Evolutionary conservation across 2,329 filamentous ascomycete species (phyloP).

Genomic region (Xylariaceae sp.): DNA sequence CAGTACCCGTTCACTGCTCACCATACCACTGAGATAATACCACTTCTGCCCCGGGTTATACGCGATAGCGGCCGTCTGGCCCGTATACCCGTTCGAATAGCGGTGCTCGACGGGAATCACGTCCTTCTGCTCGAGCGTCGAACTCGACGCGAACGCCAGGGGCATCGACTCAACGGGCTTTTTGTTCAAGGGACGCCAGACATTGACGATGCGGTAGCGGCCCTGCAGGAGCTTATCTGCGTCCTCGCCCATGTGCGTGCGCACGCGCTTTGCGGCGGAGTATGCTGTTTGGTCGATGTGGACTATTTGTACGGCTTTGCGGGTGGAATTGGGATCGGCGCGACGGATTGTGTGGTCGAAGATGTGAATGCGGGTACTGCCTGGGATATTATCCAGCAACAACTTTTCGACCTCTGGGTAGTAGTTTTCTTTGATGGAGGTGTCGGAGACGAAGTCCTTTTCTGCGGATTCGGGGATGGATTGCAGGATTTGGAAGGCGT

Average conservation of each 20-base stretch:
- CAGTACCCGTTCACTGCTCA: constrained; percentile 63
- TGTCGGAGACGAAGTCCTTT: constrained; percentile 41
- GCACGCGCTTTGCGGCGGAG: constrained; percentile 63
- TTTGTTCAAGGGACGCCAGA: constrained; percentile 66
- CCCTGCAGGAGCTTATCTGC: constrained; percentile 59
- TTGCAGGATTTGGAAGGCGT: constrained; percentile 67
- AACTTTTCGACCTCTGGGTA: constrained; percentile 79
- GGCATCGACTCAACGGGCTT: constrained; percentile 61
- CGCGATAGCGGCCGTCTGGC: constrained; percentile 67
- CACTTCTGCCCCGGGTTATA: constrained; percentile 61
- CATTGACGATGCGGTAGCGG: constrained; percentile 79
- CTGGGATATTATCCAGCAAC: constrained; percentile 61
- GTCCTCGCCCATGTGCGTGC: constrained; percentile 52
- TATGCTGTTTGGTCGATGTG: constrained; percentile 78
- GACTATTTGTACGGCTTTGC: constrained; percentile 64
- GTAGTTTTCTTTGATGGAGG: constrained; percentile 63
- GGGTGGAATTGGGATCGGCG: constrained; percentile 49
- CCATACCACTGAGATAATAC: constrained; percentile 79
- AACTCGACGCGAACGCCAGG: constrained; percentile 62
- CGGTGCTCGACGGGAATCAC: constrained; percentile 68
- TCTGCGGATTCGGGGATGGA: constrained; percentile 60
- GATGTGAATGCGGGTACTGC: constrained; percentile 60
- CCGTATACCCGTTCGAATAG: constrained; percentile 53
- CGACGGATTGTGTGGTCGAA: constrained; percentile 90
- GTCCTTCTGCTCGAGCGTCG: constrained; percentile 55